Percentiles rank a stretch among this genome's conserved stretches.
Conservation (phyloP, 2,329 filamentous ascomycete species). For the Sarocladiaceae sp. region DNA sequence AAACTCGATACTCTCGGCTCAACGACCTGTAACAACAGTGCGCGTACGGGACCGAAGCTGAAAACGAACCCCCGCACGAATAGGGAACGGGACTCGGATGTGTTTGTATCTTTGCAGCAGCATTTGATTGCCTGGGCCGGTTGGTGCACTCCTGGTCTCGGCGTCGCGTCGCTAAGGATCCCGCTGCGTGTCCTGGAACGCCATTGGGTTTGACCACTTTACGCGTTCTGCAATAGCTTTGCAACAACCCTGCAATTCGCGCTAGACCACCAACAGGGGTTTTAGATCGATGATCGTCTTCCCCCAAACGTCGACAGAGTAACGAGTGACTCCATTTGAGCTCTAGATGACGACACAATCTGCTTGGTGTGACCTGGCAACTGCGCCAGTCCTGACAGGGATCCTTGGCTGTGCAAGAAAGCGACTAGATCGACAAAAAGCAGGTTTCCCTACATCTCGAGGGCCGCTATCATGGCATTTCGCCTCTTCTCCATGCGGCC, state of each 20-base stretch:
- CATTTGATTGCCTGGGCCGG: not conserved
- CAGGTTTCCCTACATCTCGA: not conserved
- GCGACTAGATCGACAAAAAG: not conserved
- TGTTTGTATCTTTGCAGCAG: not conserved
- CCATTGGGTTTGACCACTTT: slow-evolving; percentile 5
- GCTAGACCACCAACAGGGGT: not conserved
- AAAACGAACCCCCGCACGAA: not conserved
- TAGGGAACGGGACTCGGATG: not conserved
- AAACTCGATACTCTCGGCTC: not conserved
- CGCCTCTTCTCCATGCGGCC: not conserved
- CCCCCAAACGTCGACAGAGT: not conserved
- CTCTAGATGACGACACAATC: slow-evolving; percentile 1
- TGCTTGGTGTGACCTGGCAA: not conserved
- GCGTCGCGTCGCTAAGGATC: not conserved
- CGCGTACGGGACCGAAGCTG: not conserved
- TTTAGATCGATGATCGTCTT: slow-evolving; percentile 7
- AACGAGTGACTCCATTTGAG: not conserved
- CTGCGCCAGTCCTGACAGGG: not conserved
- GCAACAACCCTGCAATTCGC: not conserved
- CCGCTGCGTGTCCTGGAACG: not conserved
- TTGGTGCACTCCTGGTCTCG: not conserved
- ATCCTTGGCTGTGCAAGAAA: not conserved
- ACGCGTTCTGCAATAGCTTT: not conserved
- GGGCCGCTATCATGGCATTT: not conserved
- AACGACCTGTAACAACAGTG: not conserved